Evolutionary conservation across 805 yeast genomes (phyloP).

Genomic region (Metschnikowia cubensis): DNA sequence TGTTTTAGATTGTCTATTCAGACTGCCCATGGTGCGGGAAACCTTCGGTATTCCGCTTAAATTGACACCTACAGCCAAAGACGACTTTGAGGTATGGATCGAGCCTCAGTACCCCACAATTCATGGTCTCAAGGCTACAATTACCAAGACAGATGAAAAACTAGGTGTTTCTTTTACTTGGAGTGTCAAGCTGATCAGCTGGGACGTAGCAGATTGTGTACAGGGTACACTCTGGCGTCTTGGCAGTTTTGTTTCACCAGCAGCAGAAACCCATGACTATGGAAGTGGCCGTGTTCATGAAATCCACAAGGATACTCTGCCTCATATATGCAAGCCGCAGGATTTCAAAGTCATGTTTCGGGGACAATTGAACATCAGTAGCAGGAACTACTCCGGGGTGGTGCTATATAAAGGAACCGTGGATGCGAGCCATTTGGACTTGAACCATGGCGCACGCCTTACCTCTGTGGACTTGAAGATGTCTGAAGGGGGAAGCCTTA

Average conservation of each 20-base stretch:
- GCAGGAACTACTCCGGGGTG: slow-evolving; percentile 16
- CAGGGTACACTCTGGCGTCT: slow-evolving; percentile 24
- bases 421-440: slow-evolving; percentile 29
- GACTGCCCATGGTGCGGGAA: slow-evolving; percentile 20
- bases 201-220: slow-evolving; percentile 19
- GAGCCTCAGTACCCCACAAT: slow-evolving; percentile 27
- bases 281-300: slow-evolving; percentile 27
- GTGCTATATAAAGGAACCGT: slow-evolving; percentile 26
- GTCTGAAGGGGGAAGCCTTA: slow-evolving; percentile 7
- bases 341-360: slow-evolving; percentile 24
- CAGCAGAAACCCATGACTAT: slow-evolving; percentile 25
- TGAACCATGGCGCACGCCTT: slow-evolving; percentile 31
- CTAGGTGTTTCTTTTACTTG: slow-evolving; percentile 17
- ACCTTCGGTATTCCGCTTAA: slow-evolving; percentile 28
- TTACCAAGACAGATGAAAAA: slow-evolving; percentile 9
- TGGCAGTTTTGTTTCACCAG: slow-evolving; percentile 22
- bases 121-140: slow-evolving; percentile 25
- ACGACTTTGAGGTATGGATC: slow-evolving; percentile 27
- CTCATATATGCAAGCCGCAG: neutral
- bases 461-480: slow-evolving; percentile 18
- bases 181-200: slow-evolving; percentile 26
- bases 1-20: slow-evolving; percentile 25
- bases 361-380: slow-evolving; percentile 22
- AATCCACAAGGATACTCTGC: slow-evolving; percentile 13
- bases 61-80: slow-evolving; percentile 9